Evolutionary conservation across 2,329 filamentous ascomycete genomes (phyloP), one percentile per base, ranked within the genome.

Genomic region (Domatiomyces catenatus): DNA sequence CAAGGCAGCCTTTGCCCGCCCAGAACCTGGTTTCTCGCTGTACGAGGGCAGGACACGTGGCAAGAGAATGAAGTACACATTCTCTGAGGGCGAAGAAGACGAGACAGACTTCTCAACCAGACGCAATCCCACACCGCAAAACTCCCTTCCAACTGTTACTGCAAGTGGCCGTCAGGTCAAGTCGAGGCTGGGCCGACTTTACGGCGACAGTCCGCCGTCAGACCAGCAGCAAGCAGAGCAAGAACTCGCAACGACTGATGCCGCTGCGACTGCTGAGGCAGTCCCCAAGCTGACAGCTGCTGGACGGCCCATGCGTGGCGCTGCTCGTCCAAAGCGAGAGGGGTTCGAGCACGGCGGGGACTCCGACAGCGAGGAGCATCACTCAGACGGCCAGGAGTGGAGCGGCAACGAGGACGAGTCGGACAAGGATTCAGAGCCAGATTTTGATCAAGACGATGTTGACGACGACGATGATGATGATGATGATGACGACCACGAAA

Each of bases 21-120:
- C 88, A 5, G 89, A 94, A 59, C 83, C 84, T 8, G 88, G 88
- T 3, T 93, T 90, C 64, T 95, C 89, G 1, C 73, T 94, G 52
- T 98, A 98, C 65, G 92, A 98, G 70, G 92, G 92, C 47, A 86
- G 92, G 49, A 98, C 93, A 4, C 81, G 92, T 52, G 92, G 92
- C 51, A 96, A 98, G 72, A 84, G 90, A 54, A 84, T 94, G 69
- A 93, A 89, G 67, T 98, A 98, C 63, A 98, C 87, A 0, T 98
- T 86, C 63, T 93, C 88, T 0, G 89, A 95, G 48, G 86, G 93
- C 20, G 86, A 93, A 58, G 83, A 83, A 36, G 79, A 82, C 15
- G 79, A 80, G 46, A 73, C 69, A 48, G 76, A 65, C 64, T 77
- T 81, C 5, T 86, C 86, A 10, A 76, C 80, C 17, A 80, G 77